Conservation (phyloP, 371 early-diverging fungal species). For the Circinella umbellata region DNA sequence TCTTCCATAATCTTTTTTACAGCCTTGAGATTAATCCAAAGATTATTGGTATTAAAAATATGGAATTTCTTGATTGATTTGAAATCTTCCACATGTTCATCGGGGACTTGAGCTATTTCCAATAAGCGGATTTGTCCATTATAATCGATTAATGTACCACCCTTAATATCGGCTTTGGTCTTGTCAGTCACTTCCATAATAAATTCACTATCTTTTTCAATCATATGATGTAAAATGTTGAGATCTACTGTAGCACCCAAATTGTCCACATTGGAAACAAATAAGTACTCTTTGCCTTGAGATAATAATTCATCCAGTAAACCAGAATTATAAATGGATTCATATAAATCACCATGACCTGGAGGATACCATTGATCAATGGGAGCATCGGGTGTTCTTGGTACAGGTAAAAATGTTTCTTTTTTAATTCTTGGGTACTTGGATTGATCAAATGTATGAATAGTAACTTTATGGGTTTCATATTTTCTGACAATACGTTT, state of each 20-base stretch:
- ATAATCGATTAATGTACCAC: conserved; percentile 99
- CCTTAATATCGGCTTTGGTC: conserved; percentile 99
- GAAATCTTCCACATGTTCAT: conserved; percentile 97
- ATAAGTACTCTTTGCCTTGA: conserved; percentile 99
- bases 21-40: conserved; percentile 97
- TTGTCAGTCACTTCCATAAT: conserved; percentile 99
- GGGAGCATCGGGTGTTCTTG: conserved; percentile 64
- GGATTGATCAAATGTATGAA: conserved; percentile 98
- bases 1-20: conserved; percentile 93
- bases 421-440: conserved; percentile 95
- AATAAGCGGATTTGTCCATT: conserved; percentile 94
- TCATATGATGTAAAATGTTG: conserved; percentile 92
- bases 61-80: conserved; percentile 99
- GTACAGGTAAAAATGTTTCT: conserved; percentile 91
- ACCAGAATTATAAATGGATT: conserved; percentile 93
- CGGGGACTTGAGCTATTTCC: conserved; percentile 99
- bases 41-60: conserved; percentile 99
- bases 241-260: conserved; percentile 99
- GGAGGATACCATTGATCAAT: conserved; percentile 90
- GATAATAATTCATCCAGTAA: conserved; percentile 93
- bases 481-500: conserved; percentile 97
- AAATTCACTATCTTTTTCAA: conserved; percentile 90
- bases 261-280: conserved; percentile 99
- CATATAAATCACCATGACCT: conserved; percentile 99
- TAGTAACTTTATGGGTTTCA: conserved; percentile 84